Base-by-base conservation (phyloP, 192 early-diverging fungal species). In the Obelidium mucronatum region DNA sequence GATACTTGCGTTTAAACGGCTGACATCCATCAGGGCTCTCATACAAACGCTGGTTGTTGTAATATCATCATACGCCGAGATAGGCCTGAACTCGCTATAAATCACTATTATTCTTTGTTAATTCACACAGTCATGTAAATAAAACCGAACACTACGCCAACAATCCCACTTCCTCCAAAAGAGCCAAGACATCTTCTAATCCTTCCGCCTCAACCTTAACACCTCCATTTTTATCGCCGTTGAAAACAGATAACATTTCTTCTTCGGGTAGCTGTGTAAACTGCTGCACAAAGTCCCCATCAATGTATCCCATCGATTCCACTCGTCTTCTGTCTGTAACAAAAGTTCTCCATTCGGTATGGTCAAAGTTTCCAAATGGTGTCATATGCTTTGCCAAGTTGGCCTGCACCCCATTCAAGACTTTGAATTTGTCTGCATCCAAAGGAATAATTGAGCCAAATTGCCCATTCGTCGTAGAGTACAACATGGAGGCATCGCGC, bases 271-370 rank as follows among this genome's bases (percentile, higher is more conserved):
- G 76, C 66, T 95, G 93, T 63, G 95, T 68, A 61, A 93, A 97
- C 52, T 80, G 73, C 79, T 97, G 94, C n/a, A 99, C 87, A 56
- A 99, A 72, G 78, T 97, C 96, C 2, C 97, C 97, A 78, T 99
- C 96, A 48, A 99, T 78, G 68, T 93, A 92, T 0, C 89, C 88
- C 36, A 82, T 82, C 8, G 86, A 67, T 15, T 83, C 74, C 4
- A 72, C 60, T 0, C 60, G 79, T 15, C 86, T 78, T 36, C 82
- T 81, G 26, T 90, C 89, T 40, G 87, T 91, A 31, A 52, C 69
- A 69, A 89, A 94, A 0, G 76, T 73, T 17, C 94, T 87, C 92
- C 91, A 97, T 5, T 84, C 68, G 28, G 77, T 65, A 79, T 94
- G 90, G 36, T 78, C 78, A 54, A 93, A 85, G 22, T 85, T 82